Conservation (phyloP, 31 red algal genomes). For the Odonthalia washingtoniensis region DNA sequence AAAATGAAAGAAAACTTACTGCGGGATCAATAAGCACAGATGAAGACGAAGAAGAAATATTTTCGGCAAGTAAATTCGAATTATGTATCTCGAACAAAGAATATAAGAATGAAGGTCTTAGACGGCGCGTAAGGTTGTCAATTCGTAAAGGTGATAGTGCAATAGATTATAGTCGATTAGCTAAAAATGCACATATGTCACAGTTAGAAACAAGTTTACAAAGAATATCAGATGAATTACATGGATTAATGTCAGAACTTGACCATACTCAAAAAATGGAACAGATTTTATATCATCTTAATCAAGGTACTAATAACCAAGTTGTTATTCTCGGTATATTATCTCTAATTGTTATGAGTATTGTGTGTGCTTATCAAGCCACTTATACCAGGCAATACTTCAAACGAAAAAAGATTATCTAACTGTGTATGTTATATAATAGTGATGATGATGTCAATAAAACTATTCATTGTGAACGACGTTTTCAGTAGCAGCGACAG, state of each 20-base stretch:
- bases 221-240: slow-evolving; percentile 56
- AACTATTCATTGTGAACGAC: no score
- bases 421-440: slow-evolving; percentile 18
- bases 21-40: slow-evolving; percentile 42
- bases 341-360: slow-evolving; percentile 53
- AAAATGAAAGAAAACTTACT: slow-evolving; percentile 28
- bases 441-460: slow-evolving; percentile 15
- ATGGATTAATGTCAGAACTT: slow-evolving; percentile 62
- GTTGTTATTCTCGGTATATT: slow-evolving; percentile 54
- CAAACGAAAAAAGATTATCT: slow-evolving; percentile 81
- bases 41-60: slow-evolving; percentile 62
- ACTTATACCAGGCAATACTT: slow-evolving; percentile 75
- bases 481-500: no score
- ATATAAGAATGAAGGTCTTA: slow-evolving; percentile 27
- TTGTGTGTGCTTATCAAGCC: slow-evolving; percentile 65
- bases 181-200: slow-evolving; percentile 80
- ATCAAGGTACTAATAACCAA: slow-evolving; percentile 64
- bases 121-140: slow-evolving; percentile 70
- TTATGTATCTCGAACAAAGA: slow-evolving; percentile 55
- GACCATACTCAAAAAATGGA: slow-evolving; percentile 70
- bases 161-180: slow-evolving; percentile 70
- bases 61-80: slow-evolving; percentile 57
- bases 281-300: slow-evolving; percentile 51
- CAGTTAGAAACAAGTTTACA: slow-evolving; percentile 63
- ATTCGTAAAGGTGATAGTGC: slow-evolving; percentile 70